These are phyloP conservation scores for Puccinia triticina DNA, from an alignment of 1,284 basidiomycete genomes.

Conservation along the genomic window DNA sequence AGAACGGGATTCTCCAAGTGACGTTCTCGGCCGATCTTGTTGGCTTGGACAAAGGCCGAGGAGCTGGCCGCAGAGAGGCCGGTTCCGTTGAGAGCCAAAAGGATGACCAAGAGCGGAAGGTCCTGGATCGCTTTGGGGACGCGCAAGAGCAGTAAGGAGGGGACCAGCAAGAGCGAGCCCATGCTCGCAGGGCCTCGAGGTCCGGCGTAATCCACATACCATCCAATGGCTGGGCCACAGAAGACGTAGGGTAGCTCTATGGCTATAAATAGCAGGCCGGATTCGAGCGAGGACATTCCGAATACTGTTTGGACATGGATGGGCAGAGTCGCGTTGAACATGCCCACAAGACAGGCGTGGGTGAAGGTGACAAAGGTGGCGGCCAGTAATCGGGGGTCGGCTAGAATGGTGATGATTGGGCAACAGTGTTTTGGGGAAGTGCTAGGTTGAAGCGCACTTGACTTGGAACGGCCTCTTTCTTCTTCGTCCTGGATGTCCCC, in stretches of 20 bases:
- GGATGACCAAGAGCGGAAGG: conserved; percentile 8
- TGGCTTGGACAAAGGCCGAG: conserved; percentile 46
- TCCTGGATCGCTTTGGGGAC: conserved; percentile 20
- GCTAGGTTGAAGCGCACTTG: not conserved
- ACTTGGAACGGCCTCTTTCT: not conserved
- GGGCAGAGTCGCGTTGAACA: conserved; percentile 45
- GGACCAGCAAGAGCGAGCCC: conserved; percentile 29
- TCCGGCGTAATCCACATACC: conserved; percentile 35
- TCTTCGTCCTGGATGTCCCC: conserved; percentile 16
- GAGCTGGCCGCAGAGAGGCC: conserved; percentile 36
- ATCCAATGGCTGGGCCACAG: conserved; percentile 33
- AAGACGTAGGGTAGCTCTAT: conserved; percentile 45
- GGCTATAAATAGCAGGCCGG: conserved; percentile 41
- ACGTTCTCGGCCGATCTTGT: conserved; percentile 7
- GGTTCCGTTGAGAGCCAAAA: conserved; percentile 36
- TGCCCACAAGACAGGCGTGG: conserved; percentile 42
- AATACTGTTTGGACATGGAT: conserved; percentile 35
- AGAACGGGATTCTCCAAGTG: conserved; percentile 14
- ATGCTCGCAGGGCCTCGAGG: not conserved
- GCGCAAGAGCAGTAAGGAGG: conserved; percentile 26
- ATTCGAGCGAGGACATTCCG: conserved; percentile 29
- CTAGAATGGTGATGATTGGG: conserved; percentile 31
- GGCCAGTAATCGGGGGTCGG: conserved; percentile 37
- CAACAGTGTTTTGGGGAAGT: not conserved
- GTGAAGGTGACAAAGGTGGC: conserved; percentile 39